Evolutionary conservation across 2,329 filamentous ascomycete species (phyloP), one percentile per base, ranked within the genome.

Genomic region (Cadophora luteo-olivacea): DNA sequence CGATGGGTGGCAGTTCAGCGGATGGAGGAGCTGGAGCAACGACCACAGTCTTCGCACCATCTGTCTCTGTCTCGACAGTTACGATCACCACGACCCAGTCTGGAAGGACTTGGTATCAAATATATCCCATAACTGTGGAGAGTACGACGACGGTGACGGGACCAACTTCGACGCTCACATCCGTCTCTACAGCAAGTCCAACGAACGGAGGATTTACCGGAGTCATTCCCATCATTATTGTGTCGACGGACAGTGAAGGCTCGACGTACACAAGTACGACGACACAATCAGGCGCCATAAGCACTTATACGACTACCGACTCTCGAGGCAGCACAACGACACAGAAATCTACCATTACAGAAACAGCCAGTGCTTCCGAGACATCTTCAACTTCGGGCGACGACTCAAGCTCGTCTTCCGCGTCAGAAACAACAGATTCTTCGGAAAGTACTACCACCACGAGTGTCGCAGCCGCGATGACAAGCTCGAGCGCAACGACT

Each of bases 101-200:
- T 12, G 68, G 65, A 5, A 66, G 48, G 12, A 71, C 66, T 8
- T 32, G 62, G 7, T 63, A 66, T 16, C 45, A 71, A 29, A 48
- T 70, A 0, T 69, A 65, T 57, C 69, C 71, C 8, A 25, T 72
- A 25, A 73, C 68, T 0, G 64, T 70, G 14, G 48, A 49, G n/a
- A 67, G 66, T 19, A 69, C 63, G 7, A 68, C 65, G 3, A 72
- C 72, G 6, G 49, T 66, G 12, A 68, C 68, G 29, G 68, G 67
- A 16, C 45, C 67, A 14, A 49, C 67, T 29, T 68, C 67, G 12
- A 69, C 67, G 19, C n/a, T 64, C 41, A 64, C 58, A 1, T 66
- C 64, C 16, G 60, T 61, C 2, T 55, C 66, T 33, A 51, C 63
- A 12, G 25, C 54, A 3, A 61, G 49, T 48, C 25, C 62, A 32